phyloP scores from a whole-genome alignment of 1,284 basidiomycete genomes.

The Trichosporon sp. region DNA sequence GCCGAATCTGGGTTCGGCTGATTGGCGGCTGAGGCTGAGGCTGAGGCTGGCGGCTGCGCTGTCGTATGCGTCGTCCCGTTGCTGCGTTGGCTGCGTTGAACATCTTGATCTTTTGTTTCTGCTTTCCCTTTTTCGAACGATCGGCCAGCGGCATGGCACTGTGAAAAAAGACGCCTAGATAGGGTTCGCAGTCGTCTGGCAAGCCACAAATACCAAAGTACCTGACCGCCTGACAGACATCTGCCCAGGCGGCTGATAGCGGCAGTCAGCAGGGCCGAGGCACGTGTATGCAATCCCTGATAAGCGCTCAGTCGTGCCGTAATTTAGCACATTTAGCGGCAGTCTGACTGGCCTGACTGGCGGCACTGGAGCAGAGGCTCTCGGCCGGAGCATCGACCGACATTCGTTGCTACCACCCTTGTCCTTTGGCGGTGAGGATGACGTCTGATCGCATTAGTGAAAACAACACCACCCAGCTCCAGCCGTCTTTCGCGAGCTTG shows the following conservation, averaged over 20 bases:
- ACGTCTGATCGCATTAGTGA: neutral
- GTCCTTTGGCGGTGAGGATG: neutral
- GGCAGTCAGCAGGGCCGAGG: neutral
- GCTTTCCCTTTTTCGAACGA: neutral
- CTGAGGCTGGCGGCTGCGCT: no score
- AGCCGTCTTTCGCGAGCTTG: neutral
- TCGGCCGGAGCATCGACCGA: slow-evolving; percentile 3
- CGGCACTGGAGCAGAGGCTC: neutral
- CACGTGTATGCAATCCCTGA: neutral
- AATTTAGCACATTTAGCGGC: neutral
- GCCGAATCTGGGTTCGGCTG: neutral
- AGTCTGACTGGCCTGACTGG: neutral
- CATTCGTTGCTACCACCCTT: neutral
- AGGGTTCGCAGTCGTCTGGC: neutral
- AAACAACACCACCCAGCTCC: neutral
- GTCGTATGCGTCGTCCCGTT: no score
- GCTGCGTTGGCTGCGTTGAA: neutral
- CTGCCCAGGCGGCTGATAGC: neutral
- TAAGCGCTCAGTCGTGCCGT: neutral
- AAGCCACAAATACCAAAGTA: neutral
- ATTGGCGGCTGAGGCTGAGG: neutral
- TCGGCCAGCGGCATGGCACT: neutral
- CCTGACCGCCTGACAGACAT: neutral
- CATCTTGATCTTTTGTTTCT: no score
- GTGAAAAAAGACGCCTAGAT: neutral